Base-by-base conservation (phyloP, 192 early-diverging fungal genomes). In the Polychytrium aggregatum region DNA sequence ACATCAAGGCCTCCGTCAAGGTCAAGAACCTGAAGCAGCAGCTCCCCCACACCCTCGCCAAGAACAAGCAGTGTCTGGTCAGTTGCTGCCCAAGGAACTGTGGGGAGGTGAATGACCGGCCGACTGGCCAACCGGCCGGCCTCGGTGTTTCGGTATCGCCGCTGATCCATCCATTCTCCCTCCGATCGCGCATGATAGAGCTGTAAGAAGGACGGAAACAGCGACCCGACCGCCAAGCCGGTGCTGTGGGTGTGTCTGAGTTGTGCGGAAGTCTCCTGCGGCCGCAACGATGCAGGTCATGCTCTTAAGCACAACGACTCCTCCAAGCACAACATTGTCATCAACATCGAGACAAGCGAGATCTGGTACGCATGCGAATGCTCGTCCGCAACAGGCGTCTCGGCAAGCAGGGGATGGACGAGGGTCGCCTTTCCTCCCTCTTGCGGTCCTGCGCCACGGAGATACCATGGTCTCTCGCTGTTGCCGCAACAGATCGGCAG, bases 241-340 rank as follows among this genome's bases (percentile, higher is more conserved):
- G 28, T 53, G 25, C 55, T 65, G 10, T 70, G 67, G 67, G 36
- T 65, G 7, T 70, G 67, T 55, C 49, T 65, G 4, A 40, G 41
- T 22, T 70, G 67, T 52, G 67, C 52, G 8, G 35, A 24, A 2
- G 26, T 51, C 3, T 46, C 50, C 34, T 71, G 69, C 40, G 64
- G 69, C 25, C 44, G 64, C 17, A 28, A 46, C 38, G 64, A 63
- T 39, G n/a, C 25, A n/a, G 35, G 42, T 11, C 69, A 71, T 43
- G 69, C 57, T 10, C 9, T 52, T 1, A 17, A 27, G 2, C 69
- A 71, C 47, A 30, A 44, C 18, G 48, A 50, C 14, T 26, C 50
- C 40, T 22, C 45, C 17, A 37, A 26, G 34, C 63, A 66, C 36
- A 35, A 17, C 13, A 36, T 70, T 14, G 67, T 43, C 25, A 49